Evolutionary conservation across 495 filamentous ascomycete genomes (phyloP), one percentile per base, ranked within the genome.

Genomic region (Immersiella caudata): DNA sequence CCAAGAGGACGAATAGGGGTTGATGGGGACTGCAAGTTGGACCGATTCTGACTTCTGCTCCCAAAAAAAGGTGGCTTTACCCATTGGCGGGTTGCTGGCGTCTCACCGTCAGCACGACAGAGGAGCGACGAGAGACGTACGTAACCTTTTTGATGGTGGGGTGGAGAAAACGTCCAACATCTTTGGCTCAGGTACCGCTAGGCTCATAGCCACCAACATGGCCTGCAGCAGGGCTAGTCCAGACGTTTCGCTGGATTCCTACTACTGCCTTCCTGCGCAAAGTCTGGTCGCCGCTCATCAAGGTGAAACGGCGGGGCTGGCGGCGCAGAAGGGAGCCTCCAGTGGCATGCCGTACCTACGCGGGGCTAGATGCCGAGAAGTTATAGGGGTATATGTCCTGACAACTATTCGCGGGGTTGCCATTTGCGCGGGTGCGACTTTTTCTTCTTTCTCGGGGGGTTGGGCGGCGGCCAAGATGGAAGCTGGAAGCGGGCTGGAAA

Each of bases 271-370:
- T n/a, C 21, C 21, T 26, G 40, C 26, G 33, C n/a, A 22, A 22
- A 22, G n/a, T 65, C 61, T 64, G 59, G 33, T 57, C 50, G 64
- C 50, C 25, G 20, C 22, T 64, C 64, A 63, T 66, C 27, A 70
- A 70, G 40, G 49, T 67, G 68, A 70, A 70, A 70, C 68, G 33
- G 16, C 60, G 68, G 36, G 64, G 54, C 60, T 66, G 68, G 68
- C 49, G 54, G 9, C 60, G 24, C 25, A 49, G 9, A 35, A 54
- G 8, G 29, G 29, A 8, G 4, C 8, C 29, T 4, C 29, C 8
- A 8, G n/a, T n/a, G 56, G 24, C 21, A 24, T 46, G 27, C 21
- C 63, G 33, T 21, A 9, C n/a, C n/a, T n/a, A 7, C 18, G 21
- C 25, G 20, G 24, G 27, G n/a, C 22, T 22, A 50, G 24, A 59